Conservation (phyloP, 2,329 filamentous ascomycete genomes). For the Sporothrix schenckii region DNA sequence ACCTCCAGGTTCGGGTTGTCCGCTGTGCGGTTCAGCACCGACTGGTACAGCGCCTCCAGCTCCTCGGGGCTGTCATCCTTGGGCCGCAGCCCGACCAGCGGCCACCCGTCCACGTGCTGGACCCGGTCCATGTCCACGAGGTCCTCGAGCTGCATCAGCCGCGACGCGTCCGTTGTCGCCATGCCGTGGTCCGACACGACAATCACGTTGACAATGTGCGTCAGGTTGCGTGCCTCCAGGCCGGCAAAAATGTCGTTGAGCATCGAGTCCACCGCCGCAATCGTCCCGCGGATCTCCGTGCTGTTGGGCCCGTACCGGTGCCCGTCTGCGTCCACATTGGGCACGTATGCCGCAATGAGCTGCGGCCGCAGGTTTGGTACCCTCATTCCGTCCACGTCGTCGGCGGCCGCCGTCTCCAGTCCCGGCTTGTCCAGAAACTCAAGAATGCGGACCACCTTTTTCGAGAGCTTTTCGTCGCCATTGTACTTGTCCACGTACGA, state of each 20-base stretch:
- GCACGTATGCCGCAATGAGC: slow-evolving; percentile 91
- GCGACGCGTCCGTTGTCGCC: slow-evolving; percentile 82
- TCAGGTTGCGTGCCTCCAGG: slow-evolving; percentile 79
- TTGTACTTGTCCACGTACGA: slow-evolving; percentile 85
- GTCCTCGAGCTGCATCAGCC: slow-evolving; percentile 88
- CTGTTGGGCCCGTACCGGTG: slow-evolving; percentile 92
- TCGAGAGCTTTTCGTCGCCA: slow-evolving; percentile 69
- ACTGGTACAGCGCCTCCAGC: slow-evolving; percentile 67
- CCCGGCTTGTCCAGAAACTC: slow-evolving; percentile 84
- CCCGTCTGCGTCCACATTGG: slow-evolving; percentile 84
- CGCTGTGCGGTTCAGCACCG: slow-evolving; percentile 58
- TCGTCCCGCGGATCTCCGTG: slow-evolving; percentile 81
- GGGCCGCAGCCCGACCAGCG: slow-evolving; percentile 82
- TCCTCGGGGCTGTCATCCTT: slow-evolving; percentile 62
- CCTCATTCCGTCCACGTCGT: slow-evolving; percentile 41
- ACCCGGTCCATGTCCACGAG: slow-evolving; percentile 77
- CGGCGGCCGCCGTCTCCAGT: slow-evolving; percentile 57
- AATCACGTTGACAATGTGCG: slow-evolving; percentile 86
- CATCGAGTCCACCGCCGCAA: slow-evolving; percentile 80
- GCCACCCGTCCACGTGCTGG: slow-evolving; percentile 90
- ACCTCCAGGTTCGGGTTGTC: slow-evolving; percentile 76
- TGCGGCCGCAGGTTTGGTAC: slow-evolving; percentile 70
- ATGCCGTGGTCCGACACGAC: slow-evolving; percentile 98
- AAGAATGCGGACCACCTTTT: slow-evolving; percentile 78
- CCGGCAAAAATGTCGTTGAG: slow-evolving; percentile 74